Evolutionary conservation across 805 yeast species (phyloP).

Genomic region (Wickerhamiella occidentalis): DNA sequence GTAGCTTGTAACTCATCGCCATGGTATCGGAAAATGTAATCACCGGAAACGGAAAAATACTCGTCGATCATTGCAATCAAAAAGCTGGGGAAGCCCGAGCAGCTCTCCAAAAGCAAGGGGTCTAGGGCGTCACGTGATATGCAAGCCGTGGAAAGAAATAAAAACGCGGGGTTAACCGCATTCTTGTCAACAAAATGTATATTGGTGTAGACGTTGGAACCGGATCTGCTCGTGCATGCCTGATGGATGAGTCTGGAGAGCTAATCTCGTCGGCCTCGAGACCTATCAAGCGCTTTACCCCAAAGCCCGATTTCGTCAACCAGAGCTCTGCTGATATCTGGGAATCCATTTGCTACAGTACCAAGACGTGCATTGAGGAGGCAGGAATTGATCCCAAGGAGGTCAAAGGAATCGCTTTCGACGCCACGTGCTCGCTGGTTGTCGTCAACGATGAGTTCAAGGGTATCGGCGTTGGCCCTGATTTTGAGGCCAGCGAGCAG

Average conservation of each 20-base stretch:
- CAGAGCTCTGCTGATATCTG: conserved; percentile 88
- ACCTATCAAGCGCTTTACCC: conserved; percentile 50
- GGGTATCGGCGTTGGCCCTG: conserved; percentile 88
- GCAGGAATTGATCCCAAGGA: conserved; percentile 55
- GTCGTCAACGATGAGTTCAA: conserved; percentile 56
- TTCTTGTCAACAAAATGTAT: conserved; percentile 27
- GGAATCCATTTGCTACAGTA: conserved; percentile 72
- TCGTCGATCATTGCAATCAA: background rate
- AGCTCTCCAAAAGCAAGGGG: background rate
- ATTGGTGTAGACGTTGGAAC: conserved; percentile 95
- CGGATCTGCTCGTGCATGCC: conserved; percentile 91
- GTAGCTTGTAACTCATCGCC: background rate
- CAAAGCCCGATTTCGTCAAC: conserved; percentile 41
- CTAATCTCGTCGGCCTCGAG: conserved; percentile 63
- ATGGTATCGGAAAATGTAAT: background rate
- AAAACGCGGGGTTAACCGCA: background rate
- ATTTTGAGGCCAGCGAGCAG: conserved; percentile 57
- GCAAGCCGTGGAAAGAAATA: background rate
- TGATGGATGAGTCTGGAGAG: conserved; percentile 72
- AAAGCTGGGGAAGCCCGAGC: no score
- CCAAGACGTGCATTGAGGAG: conserved; percentile 58
- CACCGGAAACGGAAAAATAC: background rate
- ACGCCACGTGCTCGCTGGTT: conserved; percentile 93
- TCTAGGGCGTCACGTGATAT: background rate
- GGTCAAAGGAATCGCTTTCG: conserved; percentile 85